phyloP scores from a whole-genome alignment of 225 moss, liverwort and hornwort genomes.

The Marchantia paleacea region DNA sequence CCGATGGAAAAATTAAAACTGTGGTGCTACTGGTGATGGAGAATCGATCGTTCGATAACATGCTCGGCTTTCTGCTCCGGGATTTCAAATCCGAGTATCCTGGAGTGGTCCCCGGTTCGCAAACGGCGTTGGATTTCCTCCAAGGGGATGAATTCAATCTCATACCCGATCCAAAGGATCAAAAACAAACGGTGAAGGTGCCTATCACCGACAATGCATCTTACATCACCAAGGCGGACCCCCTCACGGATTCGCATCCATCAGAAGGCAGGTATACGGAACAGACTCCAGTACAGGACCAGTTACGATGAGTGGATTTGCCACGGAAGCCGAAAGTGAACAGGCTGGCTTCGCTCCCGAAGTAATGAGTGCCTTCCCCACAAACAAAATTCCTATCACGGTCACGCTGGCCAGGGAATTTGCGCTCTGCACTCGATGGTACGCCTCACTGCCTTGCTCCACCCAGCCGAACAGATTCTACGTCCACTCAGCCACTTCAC shows the following conservation, averaged over 20 bases:
- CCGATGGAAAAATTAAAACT: constrained; percentile 69
- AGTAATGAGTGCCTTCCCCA: constrained; percentile 75
- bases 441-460: constrained; percentile 69
- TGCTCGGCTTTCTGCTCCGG: constrained; percentile 71
- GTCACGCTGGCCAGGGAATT: constrained; percentile 59
- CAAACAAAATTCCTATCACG: constrained; percentile 64
- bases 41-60: constrained; percentile 89
- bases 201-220: constrained; percentile 57
- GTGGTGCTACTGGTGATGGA: constrained; percentile 84
- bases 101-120: constrained; percentile 7
- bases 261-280: constrained; percentile 66
- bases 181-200: constrained; percentile 34
- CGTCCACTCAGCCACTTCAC: constrained; percentile 85
- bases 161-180: constrained; percentile 46
- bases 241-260: constrained; percentile 73
- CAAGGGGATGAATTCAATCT: constrained; percentile 70
- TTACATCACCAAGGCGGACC: constrained; percentile 56
- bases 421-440: constrained; percentile 78
- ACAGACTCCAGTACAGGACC: constrained; percentile 48
- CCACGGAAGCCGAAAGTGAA: constrained; percentile 57
- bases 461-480: constrained; percentile 91
- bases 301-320: constrained; percentile 74
- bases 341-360: constrained; percentile 50
- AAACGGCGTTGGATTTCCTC: constrained; percentile 60
- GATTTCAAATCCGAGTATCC: neutral